Conservation (phyloP, 129 eudicot genomes). For the Centaurea solstitialis region DNA sequence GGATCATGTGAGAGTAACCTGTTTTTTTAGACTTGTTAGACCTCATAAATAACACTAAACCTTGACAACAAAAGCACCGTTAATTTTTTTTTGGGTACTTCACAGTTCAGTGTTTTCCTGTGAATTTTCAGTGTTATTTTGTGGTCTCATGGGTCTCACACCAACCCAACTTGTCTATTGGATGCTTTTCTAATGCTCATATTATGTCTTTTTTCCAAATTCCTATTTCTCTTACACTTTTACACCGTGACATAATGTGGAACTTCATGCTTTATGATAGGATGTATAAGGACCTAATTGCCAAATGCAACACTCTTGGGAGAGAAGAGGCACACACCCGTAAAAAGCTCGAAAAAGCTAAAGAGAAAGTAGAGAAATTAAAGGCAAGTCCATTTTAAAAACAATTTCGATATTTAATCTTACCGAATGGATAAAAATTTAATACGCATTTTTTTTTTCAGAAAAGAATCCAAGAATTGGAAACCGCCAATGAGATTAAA, state of each 20-base stretch:
- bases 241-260: neutral
- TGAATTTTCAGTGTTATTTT: no score
- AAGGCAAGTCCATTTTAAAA: constrained; percentile 47
- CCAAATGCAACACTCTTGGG: constrained; percentile 62
- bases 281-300: constrained; percentile 67
- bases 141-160: no score
- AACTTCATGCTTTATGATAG: constrained; percentile 31
- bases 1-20: no score
- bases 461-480: constrained; percentile 62
- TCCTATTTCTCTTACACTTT: neutral
- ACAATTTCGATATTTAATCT: neutral
- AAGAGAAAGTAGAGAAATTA: constrained; percentile 50
- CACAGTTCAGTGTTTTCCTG: no score
- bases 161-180: neutral
- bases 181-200: neutral
- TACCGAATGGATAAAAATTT: neutral
- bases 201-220: neutral
- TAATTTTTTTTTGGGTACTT: no score
- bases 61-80: no score
- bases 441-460: constrained; percentile 17
- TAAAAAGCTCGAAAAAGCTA: constrained; percentile 67
- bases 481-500: constrained; percentile 53
- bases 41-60: no score
- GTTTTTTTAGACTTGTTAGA: no score
- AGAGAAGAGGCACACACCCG: constrained; percentile 67